A percentile compares a stretch with the other conserved stretches of the same genome.
These are phyloP conservation scores for Boletus fagicola DNA, from an alignment of 768 basidiomycete species.

Conservation along the genomic window DNA sequence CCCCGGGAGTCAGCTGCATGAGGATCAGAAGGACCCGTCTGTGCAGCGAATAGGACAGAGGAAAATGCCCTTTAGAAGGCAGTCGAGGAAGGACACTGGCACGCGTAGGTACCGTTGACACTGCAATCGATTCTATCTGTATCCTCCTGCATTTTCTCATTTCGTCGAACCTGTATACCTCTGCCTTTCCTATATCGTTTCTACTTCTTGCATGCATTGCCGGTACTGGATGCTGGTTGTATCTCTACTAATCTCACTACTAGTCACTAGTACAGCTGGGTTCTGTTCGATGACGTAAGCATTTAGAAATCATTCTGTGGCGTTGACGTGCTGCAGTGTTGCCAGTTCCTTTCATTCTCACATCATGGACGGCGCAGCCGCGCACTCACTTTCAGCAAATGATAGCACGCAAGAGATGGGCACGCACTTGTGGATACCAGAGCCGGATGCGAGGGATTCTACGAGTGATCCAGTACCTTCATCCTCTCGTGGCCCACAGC, in stretches of 20 bases:
- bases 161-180: neutral
- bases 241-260: neutral
- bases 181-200: neutral
- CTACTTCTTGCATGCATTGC: neutral
- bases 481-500: constrained; percentile 26
- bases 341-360: neutral
- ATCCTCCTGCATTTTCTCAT: neutral
- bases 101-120: constrained; percentile 1
- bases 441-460: constrained; percentile 21
- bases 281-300: constrained; percentile 17
- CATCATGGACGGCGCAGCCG: constrained; percentile 14
- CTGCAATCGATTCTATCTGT: neutral
- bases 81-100: constrained; percentile 4
- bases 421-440: constrained; percentile 34
- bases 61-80: constrained; percentile 3
- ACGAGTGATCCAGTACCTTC: constrained; percentile 19
- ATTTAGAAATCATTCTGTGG: neutral
- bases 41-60: constrained; percentile 8
- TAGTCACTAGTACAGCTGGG: neutral
- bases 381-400: neutral
- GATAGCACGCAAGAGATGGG: constrained; percentile 6
- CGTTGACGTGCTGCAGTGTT: neutral
- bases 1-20: neutral
- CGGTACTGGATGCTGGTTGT: neutral
- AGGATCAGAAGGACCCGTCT: neutral